Conservation (phyloP, 1,284 basidiomycete genomes). For the Sanghuangporus baumii region DNA sequence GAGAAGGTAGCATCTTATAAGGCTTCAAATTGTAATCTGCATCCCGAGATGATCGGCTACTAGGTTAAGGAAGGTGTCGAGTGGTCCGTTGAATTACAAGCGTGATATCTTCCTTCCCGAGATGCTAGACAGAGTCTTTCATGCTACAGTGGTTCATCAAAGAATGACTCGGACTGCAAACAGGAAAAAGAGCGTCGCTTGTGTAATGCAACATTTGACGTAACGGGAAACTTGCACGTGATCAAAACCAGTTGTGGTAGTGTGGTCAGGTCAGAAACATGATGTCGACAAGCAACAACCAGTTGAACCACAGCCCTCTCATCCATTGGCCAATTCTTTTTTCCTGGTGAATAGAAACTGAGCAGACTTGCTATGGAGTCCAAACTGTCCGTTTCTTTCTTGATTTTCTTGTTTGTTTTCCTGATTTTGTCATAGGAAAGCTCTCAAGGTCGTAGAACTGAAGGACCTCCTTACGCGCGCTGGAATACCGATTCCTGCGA, state of each 20-base stretch:
- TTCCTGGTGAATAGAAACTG: not conserved
- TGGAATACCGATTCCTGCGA: slow-evolving; percentile 40
- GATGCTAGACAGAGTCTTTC: not conserved
- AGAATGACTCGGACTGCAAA: not conserved
- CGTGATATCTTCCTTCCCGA: not conserved
- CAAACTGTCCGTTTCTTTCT: slow-evolving; percentile 9
- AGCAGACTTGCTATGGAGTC: slow-evolving; percentile 8
- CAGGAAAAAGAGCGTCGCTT: not conserved
- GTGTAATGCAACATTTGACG: not conserved
- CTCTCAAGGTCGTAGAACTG: slow-evolving; percentile 69
- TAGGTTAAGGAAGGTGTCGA: no score
- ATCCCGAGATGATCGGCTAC: no score
- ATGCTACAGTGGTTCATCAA: not conserved
- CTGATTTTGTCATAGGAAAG: slow-evolving; percentile 33
- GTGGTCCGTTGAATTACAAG: not conserved
- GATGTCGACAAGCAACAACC: no score
- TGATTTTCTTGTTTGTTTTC: not conserved
- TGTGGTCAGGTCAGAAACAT: no score
- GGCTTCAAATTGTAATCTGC: no score
- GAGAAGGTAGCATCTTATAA: no score
- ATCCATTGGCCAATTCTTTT: not conserved
- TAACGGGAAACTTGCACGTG: no score
- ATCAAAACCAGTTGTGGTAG: no score
- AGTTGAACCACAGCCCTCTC: not conserved
- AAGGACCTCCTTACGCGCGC: slow-evolving; percentile 55